A percentile compares a stretch with the other conserved stretches of the same genome.
These are phyloP conservation scores for Aspergillus haitiensis DNA, from an alignment of 495 filamentous ascomycete genomes.

Conservation along the genomic window DNA sequence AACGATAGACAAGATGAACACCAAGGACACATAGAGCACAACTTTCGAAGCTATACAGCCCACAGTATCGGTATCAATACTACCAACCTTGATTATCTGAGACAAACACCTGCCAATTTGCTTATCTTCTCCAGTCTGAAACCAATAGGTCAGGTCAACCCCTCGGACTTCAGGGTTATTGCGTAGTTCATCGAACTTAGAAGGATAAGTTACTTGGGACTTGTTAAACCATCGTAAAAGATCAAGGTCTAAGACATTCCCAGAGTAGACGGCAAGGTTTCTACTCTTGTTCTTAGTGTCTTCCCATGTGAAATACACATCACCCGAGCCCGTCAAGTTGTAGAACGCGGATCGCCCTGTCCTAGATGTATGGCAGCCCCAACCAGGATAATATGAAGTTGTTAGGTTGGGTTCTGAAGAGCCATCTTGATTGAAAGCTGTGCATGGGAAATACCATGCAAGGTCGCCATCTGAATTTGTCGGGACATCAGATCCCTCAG, in stretches of 20 bases:
- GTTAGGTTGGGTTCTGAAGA: slow-evolving; percentile 75
- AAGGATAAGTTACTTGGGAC: slow-evolving; percentile 74
- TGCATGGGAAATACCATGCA: slow-evolving; percentile 98
- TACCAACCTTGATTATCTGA: slow-evolving; percentile 92
- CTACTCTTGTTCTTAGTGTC: slow-evolving; percentile 86
- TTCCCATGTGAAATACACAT: slow-evolving; percentile 95
- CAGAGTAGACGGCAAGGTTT: slow-evolving; percentile 90
- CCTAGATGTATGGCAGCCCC: slow-evolving; percentile 81
- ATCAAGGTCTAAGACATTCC: slow-evolving; percentile 90
- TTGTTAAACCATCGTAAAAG: slow-evolving; percentile 89
- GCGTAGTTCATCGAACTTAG: slow-evolving; percentile 75
- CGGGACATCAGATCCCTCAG: slow-evolving; percentile 72
- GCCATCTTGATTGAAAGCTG: slow-evolving; percentile 88
- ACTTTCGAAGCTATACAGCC: slow-evolving; percentile 98
- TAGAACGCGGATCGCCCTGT: slow-evolving; percentile 74
- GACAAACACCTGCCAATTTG: slow-evolving; percentile 78
- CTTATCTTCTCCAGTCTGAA: slow-evolving; percentile 75
- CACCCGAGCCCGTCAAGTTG: slow-evolving; percentile 55
- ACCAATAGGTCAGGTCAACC: slow-evolving; percentile 86
- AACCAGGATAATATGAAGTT: slow-evolving; percentile 73
- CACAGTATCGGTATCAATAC: slow-evolving; percentile 92
- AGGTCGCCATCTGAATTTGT: slow-evolving; percentile 70
- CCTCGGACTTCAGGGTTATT: slow-evolving; percentile 75
- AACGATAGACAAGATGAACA: slow-evolving; percentile 91
- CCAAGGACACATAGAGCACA: slow-evolving; percentile 90